Base-by-base conservation (phyloP, 2,329 filamentous ascomycete genomes). In the Monosporascus sp. region DNA sequence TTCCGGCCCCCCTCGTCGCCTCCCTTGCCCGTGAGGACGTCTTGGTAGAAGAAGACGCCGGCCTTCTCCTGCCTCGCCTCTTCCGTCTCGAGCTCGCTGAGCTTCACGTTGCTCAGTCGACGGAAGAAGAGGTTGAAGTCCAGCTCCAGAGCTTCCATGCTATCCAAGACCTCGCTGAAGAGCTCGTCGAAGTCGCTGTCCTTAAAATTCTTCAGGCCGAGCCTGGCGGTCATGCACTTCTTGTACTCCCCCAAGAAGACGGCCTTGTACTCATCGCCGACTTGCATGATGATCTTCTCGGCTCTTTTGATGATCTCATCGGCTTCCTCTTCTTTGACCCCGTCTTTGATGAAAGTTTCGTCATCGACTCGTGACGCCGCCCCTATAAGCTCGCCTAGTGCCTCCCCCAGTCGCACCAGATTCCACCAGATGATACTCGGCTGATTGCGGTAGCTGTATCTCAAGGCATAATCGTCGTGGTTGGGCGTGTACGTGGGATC, bases 391-490 rank as follows among this genome's bases (percentile, higher is more conserved):
- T 97, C 94, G 20, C 91, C 94, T 0, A 99, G 68, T 0, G 88
- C 83, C 72, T 99, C 94, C 53, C 91, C 94, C 0, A 99, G 80
- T 1, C 94, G 85, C 1, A 97, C 91, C 0, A 97, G 78, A 65
- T 97, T 97, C 94, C 94, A 99, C 94, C 94, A 99, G 65, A 99
- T 94, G 53, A 99, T 89, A 44, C 87, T 92, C 0, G 94, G 92
- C 67, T 99, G 94, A 68, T 96, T 96, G 60, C 87, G 86, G 76
- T 97, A 99, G 60, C 85, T 86, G 69, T 99, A 99, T 47, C 94
- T 84, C 31, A 96, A 76, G 74, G 88, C 81, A 66, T 88, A 80
- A 66, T 99, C 94, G 70, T 99, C 94, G 68, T 99, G 94, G 67
- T 99, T 99, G 1, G 94, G 94, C 0, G 94, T 99, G 70, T 97